Conservation (phyloP, 169 alveolate genomes). For the Sarcocystis neurona region DNA sequence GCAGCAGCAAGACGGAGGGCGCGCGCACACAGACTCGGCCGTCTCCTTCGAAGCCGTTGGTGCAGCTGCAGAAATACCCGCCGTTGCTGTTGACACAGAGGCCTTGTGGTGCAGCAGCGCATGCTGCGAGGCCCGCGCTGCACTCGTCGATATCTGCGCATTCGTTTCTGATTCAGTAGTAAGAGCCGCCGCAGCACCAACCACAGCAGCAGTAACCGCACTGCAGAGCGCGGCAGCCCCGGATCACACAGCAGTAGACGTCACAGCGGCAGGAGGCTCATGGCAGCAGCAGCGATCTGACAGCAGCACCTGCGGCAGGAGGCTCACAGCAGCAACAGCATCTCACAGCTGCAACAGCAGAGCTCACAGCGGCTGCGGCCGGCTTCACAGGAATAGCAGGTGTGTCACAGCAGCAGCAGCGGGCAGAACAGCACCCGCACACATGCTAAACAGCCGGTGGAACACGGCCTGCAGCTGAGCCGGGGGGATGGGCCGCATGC, state of each 20-base stretch:
- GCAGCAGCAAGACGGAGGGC: constrained; percentile 48
- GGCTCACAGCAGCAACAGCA: background rate
- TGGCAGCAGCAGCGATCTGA: no score
- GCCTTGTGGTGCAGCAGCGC: constrained; percentile 69
- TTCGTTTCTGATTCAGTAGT: background rate
- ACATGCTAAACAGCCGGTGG: no score
- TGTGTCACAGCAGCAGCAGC: no score
- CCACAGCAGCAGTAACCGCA: no score
- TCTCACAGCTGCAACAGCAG: background rate
- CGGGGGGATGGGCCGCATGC: no score
- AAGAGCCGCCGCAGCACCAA: background rate
- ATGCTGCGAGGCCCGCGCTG: constrained; percentile 62
- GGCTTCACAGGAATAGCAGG: no score
- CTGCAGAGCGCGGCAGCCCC: no score
- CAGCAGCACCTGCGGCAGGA: background rate
- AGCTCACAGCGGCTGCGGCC: no score
- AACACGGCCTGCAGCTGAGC: no score
- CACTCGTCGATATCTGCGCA: constrained; percentile 68
- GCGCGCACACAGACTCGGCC: constrained; percentile 65
- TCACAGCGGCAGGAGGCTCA: no score
- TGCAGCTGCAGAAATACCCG: constrained; percentile 71
- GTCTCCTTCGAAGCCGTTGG: constrained; percentile 74
- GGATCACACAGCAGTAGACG: no score
- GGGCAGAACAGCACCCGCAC: no score
- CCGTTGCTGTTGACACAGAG: constrained; percentile 72